These are phyloP conservation scores for Maudiozyma saulgeensis DNA, from an alignment of 805 yeast species.

Conservation along the genomic window DNA sequence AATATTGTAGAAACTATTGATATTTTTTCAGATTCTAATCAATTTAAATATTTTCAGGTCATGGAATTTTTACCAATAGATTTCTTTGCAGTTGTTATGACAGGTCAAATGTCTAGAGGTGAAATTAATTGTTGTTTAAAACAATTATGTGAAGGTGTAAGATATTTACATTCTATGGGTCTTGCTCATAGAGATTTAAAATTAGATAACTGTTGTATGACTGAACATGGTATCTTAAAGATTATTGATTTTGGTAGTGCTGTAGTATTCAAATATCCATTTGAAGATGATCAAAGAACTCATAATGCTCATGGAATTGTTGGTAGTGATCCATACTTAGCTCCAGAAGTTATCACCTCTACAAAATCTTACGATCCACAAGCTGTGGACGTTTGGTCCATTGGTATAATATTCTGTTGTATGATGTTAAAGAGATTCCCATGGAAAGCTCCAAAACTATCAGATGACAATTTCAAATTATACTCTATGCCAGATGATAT, in stretches of 20 bases:
- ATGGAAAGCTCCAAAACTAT: slow-evolving; percentile 64
- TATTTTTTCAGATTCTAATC: slow-evolving; percentile 46
- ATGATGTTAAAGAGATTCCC: slow-evolving; percentile 81
- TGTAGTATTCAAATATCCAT: slow-evolving; percentile 71
- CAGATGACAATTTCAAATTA: slow-evolving; percentile 62
- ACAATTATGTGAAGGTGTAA: slow-evolving; percentile 64
- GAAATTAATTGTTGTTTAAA: slow-evolving; percentile 76
- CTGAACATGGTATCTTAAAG: slow-evolving; percentile 62
- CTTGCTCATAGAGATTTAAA: slow-evolving; percentile 77
- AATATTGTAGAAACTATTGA: slow-evolving; percentile 73
- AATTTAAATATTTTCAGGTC: slow-evolving; percentile 64
- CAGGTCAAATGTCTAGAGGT: slow-evolving; percentile 69
- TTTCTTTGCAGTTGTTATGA: slow-evolving; percentile 81
- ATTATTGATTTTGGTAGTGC: slow-evolving; percentile 80
- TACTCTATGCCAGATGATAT: slow-evolving; percentile 60
- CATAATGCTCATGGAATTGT: slow-evolving; percentile 61
- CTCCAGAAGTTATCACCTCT: slow-evolving; percentile 63
- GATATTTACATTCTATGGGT: slow-evolving; percentile 66
- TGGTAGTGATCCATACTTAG: slow-evolving; percentile 80
- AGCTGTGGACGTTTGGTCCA: slow-evolving; percentile 75
- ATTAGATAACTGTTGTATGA: slow-evolving; percentile 74
- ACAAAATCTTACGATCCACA: slow-evolving; percentile 58
- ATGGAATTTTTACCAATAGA: slow-evolving; percentile 84
- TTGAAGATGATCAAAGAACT: slow-evolving; percentile 42
- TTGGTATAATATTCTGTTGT: slow-evolving; percentile 78